Evolutionary conservation across 2,329 filamentous ascomycete species (phyloP), one percentile per base, ranked within the genome.

Genomic region (Aspergillus texensis): DNA sequence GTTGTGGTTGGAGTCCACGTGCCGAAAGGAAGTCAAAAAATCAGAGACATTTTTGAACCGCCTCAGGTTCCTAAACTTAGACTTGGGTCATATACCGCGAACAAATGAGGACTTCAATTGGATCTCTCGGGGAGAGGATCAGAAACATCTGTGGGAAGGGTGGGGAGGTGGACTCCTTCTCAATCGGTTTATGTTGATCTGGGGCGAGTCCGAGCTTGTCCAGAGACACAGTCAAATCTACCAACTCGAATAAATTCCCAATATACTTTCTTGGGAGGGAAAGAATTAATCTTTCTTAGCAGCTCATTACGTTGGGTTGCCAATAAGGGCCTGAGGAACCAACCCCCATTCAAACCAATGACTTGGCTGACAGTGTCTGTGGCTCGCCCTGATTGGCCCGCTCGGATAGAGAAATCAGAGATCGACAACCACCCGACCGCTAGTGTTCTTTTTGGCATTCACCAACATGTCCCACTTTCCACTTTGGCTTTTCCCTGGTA

Each of bases 401-500:
- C 30, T 55, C 52, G 52, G 52, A 39, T 55, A 55, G 11, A 36
- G 32, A 55, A 19, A 21, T n/a, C n/a, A 41, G 39, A 39, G 28
- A 32, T 32, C n/a, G 19, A 46, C 45, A 24, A 8, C 24, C 11
- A 12, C 24, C 39, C 39, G 39, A n/a, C 39, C 39, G 19, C 39
- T 41, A 41, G 39, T n/a, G 39, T 6, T n/a, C 19, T n/a, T 39
- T 41, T 41, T 41, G 16, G 39, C 39, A 41, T 28, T 28, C 26
- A 16, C 36, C 34, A 19, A 41, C 8, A 41, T n/a, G 39, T 41
- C 39, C 39, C 45, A 48, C 12, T 19, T 26, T 16, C 45, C 24
- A 28, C 45, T 26, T 28, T 16, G 43, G 43, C 43, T 12, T 24
- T 58, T 54, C 30, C 62, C 59, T 62, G 61, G 65, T 67, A 67